Conservation (phyloP, 2,329 filamentous ascomycete species). For the Pseudovirgaria hyperparasitica region DNA sequence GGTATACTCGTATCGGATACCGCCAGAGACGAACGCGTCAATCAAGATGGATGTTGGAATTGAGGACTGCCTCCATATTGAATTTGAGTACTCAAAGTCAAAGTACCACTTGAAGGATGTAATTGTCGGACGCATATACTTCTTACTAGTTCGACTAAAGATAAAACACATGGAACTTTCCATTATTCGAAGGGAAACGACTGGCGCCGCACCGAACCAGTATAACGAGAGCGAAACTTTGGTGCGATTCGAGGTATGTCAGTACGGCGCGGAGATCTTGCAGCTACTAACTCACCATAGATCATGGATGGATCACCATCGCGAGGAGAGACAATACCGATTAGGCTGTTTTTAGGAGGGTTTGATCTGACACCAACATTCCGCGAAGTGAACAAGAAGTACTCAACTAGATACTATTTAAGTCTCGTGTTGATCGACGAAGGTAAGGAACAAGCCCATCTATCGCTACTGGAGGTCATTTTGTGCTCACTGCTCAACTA, state of each 20-base stretch:
- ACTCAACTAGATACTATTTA: slow-evolving; percentile 94
- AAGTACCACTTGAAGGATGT: slow-evolving; percentile 99
- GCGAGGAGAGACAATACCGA: slow-evolving; percentile 84
- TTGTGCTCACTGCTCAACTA: no score
- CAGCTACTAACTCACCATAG: slow-evolving; percentile 28
- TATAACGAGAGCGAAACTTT: slow-evolving; percentile 99
- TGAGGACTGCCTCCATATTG: slow-evolving; percentile 97
- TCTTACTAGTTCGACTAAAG: slow-evolving; percentile 90
- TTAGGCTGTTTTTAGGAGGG: slow-evolving; percentile 88
- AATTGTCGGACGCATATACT: slow-evolving; percentile 97
- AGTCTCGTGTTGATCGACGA: slow-evolving; percentile 93
- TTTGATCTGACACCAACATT: slow-evolving; percentile 98
- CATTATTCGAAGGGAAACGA: slow-evolving; percentile 94
- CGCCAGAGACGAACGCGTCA: slow-evolving; percentile 91
- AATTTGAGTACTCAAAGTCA: slow-evolving; percentile 98
- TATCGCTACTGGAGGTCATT: not conserved
- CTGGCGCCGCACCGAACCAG: slow-evolving; percentile 90
- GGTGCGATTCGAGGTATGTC: slow-evolving; percentile 74
- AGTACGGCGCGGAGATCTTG: no score
- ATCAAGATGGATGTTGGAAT: slow-evolving; percentile 99
- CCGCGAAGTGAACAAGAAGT: slow-evolving; percentile 99
- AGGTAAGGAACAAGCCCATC: slow-evolving; percentile 38
- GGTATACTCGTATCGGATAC: slow-evolving; percentile 98
- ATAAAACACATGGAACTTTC: slow-evolving; percentile 99
- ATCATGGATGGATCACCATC: slow-evolving; percentile 99